Base-by-base conservation (phyloP, 2,329 filamentous ascomycete species). In the Cryoendolithus antarcticus region DNA sequence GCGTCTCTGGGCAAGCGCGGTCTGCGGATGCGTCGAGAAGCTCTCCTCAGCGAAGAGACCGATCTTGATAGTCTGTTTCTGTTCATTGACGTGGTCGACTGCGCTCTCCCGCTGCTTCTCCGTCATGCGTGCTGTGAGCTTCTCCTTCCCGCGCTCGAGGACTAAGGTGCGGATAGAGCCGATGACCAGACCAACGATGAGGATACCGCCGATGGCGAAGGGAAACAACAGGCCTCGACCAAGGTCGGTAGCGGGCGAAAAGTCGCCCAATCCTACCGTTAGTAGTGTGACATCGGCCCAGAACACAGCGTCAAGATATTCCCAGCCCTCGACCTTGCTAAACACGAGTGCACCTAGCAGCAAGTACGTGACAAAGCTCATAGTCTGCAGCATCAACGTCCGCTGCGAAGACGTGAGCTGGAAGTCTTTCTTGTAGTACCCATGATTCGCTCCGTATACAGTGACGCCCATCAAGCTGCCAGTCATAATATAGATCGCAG, bases 201-300 rank as follows among this genome's bases (percentile, higher is more conserved):
- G 57, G 19, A 74, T 69, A 1, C 71, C 71, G 4, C 68, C 69
- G 27, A 75, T 66, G 2, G 71, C 70, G 38, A 66, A 74, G 0
- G 70, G 70, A 42, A 74, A 71, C 1, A 75, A 48, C 1, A 75
- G 51, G 3, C 64, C 62, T 29, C 70, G 61, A 2, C 69, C 71
- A 2, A 66, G 50, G 41, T 69, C 63, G 0, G 70, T 74, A 11
- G 50, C 54, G 1, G 72, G 72, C 2, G 63, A 59, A 43, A 64
- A 69, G 40, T 65, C 63, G 9, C 72, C 72, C 9, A 74, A 59
- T 3, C 72, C 72, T 4, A 75, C 62, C 0, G 72, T 75, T 2
- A 75, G 61, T 1, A 74, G 53, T 0, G 72, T 75, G 34, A 71
- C 71, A 45, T 74, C 66, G 2, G 70, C 67, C 62, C 68, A 75